phyloP scores from a whole-genome alignment of 257 asterid genomes.

The Nicotiana obtusifolia region DNA sequence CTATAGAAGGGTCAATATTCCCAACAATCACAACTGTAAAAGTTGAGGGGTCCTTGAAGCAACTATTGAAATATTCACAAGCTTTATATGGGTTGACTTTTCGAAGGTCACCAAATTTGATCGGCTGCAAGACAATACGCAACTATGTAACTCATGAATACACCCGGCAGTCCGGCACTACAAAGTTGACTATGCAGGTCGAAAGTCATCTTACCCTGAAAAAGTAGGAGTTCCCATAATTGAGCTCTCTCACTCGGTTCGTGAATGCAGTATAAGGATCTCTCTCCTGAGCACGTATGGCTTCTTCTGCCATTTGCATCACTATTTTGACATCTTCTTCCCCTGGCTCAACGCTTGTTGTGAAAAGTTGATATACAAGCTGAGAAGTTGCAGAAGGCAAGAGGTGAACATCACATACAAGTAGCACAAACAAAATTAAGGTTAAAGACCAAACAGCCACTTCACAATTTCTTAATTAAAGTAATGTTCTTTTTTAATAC shows the following conservation, averaged over 20 bases:
- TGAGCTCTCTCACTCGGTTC: slow-evolving; percentile 88
- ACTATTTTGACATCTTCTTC: slow-evolving; percentile 90
- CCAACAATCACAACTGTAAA: slow-evolving; percentile 89
- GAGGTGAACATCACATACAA: slow-evolving; percentile 13
- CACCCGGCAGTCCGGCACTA: not conserved
- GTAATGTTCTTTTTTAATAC: not conserved
- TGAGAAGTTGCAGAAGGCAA: slow-evolving; percentile 27
- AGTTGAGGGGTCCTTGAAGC: slow-evolving; percentile 90
- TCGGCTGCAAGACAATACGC: slow-evolving; percentile 55
- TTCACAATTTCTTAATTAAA: not conserved
- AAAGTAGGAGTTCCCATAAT: slow-evolving; percentile 88
- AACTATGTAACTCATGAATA: slow-evolving; percentile 5
- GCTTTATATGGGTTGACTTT: slow-evolving; percentile 86
- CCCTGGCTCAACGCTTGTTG: slow-evolving; percentile 65
- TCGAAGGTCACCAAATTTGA: slow-evolving; percentile 55
- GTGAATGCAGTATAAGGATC: slow-evolving; percentile 87
- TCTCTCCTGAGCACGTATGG: slow-evolving; percentile 93
- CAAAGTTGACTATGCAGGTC: not conserved
- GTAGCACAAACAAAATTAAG: not conserved
- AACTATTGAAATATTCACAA: slow-evolving; percentile 72
- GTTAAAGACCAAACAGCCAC: not conserved
- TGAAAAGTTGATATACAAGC: slow-evolving; percentile 94
- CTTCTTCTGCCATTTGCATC: slow-evolving; percentile 99
- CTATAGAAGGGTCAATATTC: slow-evolving; percentile 74
- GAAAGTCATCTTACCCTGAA: slow-evolving; percentile 56